Evolutionary conservation across 345 rosid species (phyloP).

Genomic region (Populus pruinosa): DNA sequence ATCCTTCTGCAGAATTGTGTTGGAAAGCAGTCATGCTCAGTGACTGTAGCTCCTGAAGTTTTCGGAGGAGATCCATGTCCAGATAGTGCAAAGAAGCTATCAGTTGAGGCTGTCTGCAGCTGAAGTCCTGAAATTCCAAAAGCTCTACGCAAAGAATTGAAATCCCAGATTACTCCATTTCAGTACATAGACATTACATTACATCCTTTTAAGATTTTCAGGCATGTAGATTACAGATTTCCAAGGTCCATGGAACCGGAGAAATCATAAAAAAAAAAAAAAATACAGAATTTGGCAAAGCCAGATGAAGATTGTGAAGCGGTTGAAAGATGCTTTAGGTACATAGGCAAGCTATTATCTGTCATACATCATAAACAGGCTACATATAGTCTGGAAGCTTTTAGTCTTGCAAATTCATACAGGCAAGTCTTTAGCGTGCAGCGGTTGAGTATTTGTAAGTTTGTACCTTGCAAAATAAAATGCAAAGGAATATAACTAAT

Average conservation of each 20-base stretch:
- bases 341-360: slow-evolving; percentile 21
- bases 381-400: slow-evolving; percentile 7
- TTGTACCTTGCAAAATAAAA: slow-evolving; percentile 13
- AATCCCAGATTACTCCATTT: slow-evolving; percentile 4
- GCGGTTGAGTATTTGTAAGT: slow-evolving; percentile 14
- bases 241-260: neutral
- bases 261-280: neutral
- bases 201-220: neutral
- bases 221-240: slow-evolving; percentile 1
- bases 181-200: slow-evolving; percentile 14
- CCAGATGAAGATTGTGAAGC: slow-evolving; percentile 19
- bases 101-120: slow-evolving; percentile 31
- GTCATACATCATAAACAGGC: slow-evolving; percentile 12
- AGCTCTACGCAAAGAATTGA: slow-evolving; percentile 10
- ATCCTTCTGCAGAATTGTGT: slow-evolving; percentile 22
- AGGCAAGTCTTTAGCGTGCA: slow-evolving; percentile 21
- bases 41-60: slow-evolving; percentile 21
- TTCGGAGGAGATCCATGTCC: slow-evolving; percentile 34
- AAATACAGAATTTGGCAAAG: slow-evolving; percentile 13
- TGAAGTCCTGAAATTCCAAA: neutral
- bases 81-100: slow-evolving; percentile 15
- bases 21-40: slow-evolving; percentile 25
- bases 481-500: slow-evolving; percentile 14
- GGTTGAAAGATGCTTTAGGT: slow-evolving; percentile 11
- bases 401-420: slow-evolving; percentile 6